Evolutionary conservation across 768 basidiomycete species (phyloP).

Genomic region (Ramaria rubella): DNA sequence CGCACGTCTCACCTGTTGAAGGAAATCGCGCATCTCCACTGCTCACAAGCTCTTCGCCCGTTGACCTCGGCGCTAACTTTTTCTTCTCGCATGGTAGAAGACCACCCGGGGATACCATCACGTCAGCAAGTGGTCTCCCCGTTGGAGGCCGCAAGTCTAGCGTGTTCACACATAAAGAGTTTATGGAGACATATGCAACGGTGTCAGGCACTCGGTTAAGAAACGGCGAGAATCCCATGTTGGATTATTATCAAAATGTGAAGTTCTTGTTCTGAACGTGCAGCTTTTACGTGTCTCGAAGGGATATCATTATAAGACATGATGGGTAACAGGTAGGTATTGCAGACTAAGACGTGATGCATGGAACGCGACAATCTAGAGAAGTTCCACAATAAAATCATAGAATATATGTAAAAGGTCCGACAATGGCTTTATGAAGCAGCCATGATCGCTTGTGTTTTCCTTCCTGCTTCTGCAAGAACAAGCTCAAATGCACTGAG

Average conservation of each 20-base stretch:
- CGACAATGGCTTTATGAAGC: conserved; percentile 34
- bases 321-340: not conserved
- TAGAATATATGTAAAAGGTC: not conserved
- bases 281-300: not conserved
- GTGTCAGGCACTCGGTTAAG: conserved; percentile 58
- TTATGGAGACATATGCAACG: conserved; percentile 80
- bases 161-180: conserved; percentile 85
- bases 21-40: conserved; percentile 45
- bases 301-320: not conserved
- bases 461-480: conserved; percentile 62
- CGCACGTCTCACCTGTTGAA: conserved; percentile 27
- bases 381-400: not conserved
- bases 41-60: conserved; percentile 39
- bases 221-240: conserved; percentile 84
- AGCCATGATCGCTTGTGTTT: conserved; percentile 80
- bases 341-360: not conserved
- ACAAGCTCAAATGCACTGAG: conserved; percentile 68
- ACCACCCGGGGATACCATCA: conserved; percentile 59
- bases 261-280: conserved; percentile 88
- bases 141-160: conserved; percentile 75
- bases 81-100: conserved; percentile 70
- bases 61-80: conserved; percentile 54
- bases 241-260: conserved; percentile 89
- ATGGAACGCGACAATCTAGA: conserved; percentile 5
- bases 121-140: conserved; percentile 68